Conservation (phyloP, 2,329 filamentous ascomycete genomes). For the Scolecobasidium constrictum region DNA sequence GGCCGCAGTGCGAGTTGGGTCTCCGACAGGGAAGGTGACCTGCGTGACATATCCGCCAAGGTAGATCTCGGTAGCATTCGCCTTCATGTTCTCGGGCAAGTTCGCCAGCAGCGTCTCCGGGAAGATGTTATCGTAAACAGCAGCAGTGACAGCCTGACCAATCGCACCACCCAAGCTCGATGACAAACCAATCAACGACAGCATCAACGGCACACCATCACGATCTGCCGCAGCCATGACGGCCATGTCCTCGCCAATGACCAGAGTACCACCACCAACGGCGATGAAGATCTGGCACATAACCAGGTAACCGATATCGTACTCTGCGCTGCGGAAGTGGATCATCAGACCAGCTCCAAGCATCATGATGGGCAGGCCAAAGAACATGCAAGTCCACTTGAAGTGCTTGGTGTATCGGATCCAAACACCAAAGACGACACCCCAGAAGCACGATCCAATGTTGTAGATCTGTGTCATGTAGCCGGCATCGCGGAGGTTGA, state of each 20-base stretch:
- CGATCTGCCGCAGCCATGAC: conserved; percentile 22
- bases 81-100: conserved; percentile 6
- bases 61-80: conserved; percentile 9
- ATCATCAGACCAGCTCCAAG: conserved; percentile 22
- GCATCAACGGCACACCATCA: conserved; percentile 20
- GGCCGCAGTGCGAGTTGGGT: conserved; percentile 7
- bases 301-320: conserved; percentile 21
- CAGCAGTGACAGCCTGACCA: conserved; percentile 20
- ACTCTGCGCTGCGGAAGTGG: conserved; percentile 19
- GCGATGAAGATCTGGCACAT: conserved; percentile 21
- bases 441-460: conserved; percentile 19
- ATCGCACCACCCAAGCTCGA: conserved; percentile 20
- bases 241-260: conserved; percentile 14
- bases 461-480: conserved; percentile 22
- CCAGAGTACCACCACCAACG: conserved; percentile 5
- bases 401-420: conserved; percentile 17
- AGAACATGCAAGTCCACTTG: conserved; percentile 19
- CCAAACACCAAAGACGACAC: conserved; percentile 14
- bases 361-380: conserved; percentile 20
- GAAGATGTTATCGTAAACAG: conserved; percentile 23
- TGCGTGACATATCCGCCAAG: conserved; percentile 6
- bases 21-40: conserved; percentile 7
- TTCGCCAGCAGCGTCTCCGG: not conserved
- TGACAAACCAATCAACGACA: conserved; percentile 19
- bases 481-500: conserved; percentile 13